Conservation (phyloP, 129 eudicot genomes). For the Rutidosis leptorrhynchoides region DNA sequence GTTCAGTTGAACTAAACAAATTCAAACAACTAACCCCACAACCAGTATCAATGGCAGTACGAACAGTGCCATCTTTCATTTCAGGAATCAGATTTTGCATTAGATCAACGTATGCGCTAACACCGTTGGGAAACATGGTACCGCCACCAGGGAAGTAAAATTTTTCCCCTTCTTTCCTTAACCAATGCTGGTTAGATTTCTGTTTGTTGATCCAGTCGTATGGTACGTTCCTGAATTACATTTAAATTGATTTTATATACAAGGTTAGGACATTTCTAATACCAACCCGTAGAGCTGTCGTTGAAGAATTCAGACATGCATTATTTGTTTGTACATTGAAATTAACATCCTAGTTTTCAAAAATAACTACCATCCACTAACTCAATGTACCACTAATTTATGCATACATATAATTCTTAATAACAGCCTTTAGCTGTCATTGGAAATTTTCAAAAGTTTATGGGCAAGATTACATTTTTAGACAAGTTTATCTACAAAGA, state of each 20-base stretch:
- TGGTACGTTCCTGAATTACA: conserved; percentile 74
- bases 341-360: no score
- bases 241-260: neutral
- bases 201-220: conserved; percentile 98
- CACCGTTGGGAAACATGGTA: conserved; percentile 97
- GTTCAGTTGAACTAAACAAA: neutral
- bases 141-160: conserved; percentile 97
- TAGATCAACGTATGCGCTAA: conserved; percentile 74
- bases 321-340: no score
- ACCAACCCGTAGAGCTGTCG: no score
- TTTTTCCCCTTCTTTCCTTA: conserved; percentile 91
- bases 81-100: conserved; percentile 86
- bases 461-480: neutral
- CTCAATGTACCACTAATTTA: no score
- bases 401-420: no score
- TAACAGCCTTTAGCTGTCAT: no score
- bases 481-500: neutral
- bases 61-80: conserved; percentile 91
- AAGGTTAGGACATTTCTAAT: no score
- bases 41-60: conserved; percentile 98
- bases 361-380: no score
- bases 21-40: conserved; percentile 83
- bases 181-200: conserved; percentile 95
- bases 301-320: no score
- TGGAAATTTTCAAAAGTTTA: no score